These are phyloP conservation scores for Pulveroboletus sp. DNA, from an alignment of 768 basidiomycete genomes.

Conservation along the genomic window DNA sequence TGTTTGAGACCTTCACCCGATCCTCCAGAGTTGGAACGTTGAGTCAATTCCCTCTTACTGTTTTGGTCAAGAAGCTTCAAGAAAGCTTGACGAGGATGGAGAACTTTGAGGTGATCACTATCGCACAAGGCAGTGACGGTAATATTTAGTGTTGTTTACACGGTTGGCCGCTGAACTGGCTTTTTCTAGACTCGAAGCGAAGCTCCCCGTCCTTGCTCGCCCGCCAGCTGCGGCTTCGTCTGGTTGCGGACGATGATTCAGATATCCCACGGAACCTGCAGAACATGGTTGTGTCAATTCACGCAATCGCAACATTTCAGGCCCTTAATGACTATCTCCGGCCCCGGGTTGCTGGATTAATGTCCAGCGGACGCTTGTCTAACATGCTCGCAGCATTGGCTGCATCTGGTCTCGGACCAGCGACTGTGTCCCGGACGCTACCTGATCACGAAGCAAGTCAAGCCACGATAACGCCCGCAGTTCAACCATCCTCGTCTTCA, in stretches of 20 bases:
- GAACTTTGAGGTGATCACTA: constrained; percentile 89
- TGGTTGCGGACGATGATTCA: constrained; percentile 85
- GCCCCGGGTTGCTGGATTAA: constrained; percentile 75
- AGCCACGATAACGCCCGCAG: constrained; percentile 23
- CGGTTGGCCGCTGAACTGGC: constrained; percentile 1
- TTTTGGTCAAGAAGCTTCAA: constrained; percentile 92
- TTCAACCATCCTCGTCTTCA: constrained; percentile 31
- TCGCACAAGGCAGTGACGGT: constrained; percentile 81
- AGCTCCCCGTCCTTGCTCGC: constrained; percentile 90
- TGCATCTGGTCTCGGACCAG: constrained; percentile 63
- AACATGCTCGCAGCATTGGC: constrained; percentile 91
- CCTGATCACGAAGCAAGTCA: constrained; percentile 32
- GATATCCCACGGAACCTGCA: constrained; percentile 83
- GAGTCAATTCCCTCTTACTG: constrained; percentile 57
- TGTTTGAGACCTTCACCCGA: constrained; percentile 75
- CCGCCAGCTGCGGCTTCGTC: constrained; percentile 81
- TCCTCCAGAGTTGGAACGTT: constrained; percentile 40
- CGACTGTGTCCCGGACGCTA: constrained; percentile 37
- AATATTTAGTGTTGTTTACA: constrained; percentile 4
- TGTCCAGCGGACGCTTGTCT: constrained; percentile 62
- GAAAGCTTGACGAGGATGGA: constrained; percentile 95
- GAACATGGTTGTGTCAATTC: constrained; percentile 94
- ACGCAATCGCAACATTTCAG: constrained; percentile 97
- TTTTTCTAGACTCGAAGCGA: constrained; percentile 70
- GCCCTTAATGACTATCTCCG: constrained; percentile 95